phyloP scores from a whole-genome alignment of 441 rosid species.

The Oxalis stricta region DNA sequence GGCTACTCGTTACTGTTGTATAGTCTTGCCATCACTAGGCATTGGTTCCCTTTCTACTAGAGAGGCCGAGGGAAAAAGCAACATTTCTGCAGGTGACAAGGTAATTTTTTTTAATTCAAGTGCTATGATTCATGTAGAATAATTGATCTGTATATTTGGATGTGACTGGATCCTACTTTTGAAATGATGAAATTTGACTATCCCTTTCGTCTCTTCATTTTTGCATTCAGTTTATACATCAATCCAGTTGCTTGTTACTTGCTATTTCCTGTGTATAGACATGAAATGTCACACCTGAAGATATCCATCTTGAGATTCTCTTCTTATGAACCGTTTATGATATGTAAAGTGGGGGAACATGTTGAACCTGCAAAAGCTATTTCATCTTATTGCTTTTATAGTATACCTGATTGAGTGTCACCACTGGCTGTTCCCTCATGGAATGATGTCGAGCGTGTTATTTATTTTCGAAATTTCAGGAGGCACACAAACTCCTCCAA shows the following conservation, averaged over 20 bases:
- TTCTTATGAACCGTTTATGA: background rate
- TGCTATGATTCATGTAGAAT: too few relatives aligned
- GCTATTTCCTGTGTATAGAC: too few relatives aligned
- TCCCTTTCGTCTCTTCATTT: background rate
- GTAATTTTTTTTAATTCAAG: conserved; percentile 17
- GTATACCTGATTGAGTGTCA: background rate
- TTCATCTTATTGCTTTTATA: background rate
- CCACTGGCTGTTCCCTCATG: background rate
- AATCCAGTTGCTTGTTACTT: too few relatives aligned
- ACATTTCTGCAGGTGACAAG: conserved; percentile 72
- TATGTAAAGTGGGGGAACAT: background rate
- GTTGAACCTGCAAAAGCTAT: background rate
- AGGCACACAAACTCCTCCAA: conserved; percentile 81
- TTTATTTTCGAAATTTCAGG: conserved; percentile 32
- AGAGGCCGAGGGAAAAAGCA: conserved; percentile 95
- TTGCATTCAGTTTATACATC: background rate
- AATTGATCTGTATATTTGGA: conserved; percentile 1
- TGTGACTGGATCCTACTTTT: background rate
- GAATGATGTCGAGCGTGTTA: background rate
- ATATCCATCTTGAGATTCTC: too few relatives aligned
- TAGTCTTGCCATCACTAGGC: conserved; percentile 86
- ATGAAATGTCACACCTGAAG: too few relatives aligned
- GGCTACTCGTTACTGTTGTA: conserved; percentile 9
- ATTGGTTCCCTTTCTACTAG: conserved; percentile 83
- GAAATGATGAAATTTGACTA: background rate